Base-by-base conservation (phyloP, 805 yeast species). In the Candida odintsovae region DNA sequence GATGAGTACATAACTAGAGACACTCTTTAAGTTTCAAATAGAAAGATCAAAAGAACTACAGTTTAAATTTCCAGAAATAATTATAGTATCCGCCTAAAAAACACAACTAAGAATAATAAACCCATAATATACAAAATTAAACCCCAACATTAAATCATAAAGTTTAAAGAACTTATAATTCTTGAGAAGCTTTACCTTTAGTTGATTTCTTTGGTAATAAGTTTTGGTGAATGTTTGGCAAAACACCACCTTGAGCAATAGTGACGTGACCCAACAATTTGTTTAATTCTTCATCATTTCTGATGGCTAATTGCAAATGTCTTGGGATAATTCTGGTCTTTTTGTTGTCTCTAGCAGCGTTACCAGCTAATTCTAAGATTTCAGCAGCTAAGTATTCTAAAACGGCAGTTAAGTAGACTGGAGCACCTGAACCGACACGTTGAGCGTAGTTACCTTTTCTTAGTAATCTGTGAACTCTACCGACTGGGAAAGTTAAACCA, bases 361-460 rank as follows among this genome's bases (percentile, higher is more conserved):
- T 92, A 71, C 98, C 97, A 49, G 98, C 97, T 77, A 92, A 77
- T 78, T 92, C 98, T 66, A 92, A 83, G 59, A 92, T 89, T 83
- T 92, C 98, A 61, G 97, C 97, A 68, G 97, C 90, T 70, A 92
- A 81, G 72, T 92, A 92, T 76, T 92, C 98, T 66, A 92, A 79
- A 50, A 92, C 97, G 48, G 98, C 95, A 59, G 98, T 90, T 68
- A 92, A 79, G 77, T 90, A 92, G 56, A 92, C 92, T 76, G 98
- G 97, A 65, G 98, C 97, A 82, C 96, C 97, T 60, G 97, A 90
- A 82, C 98, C 97, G 65, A 92, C 85, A 78, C 98, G 85, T 77
- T 90, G 95, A 67, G 97, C 95, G 78, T 92, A 88, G 83, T 90
- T 88, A 71, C 96, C 97, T 76, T 86, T 89, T 83, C 95, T 88